Evolutionary conservation across 2,329 filamentous ascomycete genomes (phyloP).

Genomic region (Fusarium brevicatenulatum): DNA sequence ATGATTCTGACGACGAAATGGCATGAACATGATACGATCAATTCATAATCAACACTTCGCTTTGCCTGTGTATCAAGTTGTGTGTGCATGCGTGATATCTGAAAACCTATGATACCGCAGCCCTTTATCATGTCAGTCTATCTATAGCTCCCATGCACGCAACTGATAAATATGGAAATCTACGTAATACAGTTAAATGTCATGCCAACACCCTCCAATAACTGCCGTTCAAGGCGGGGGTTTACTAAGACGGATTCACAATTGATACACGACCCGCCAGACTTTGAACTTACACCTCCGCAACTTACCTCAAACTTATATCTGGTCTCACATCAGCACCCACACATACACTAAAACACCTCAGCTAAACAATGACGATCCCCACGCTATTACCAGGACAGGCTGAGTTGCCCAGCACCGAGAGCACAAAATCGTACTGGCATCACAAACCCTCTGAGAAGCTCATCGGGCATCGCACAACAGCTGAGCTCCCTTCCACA

Average conservation of each 20-base stretch:
- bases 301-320: not conserved
- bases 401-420: slow-evolving; percentile 67
- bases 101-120: not conserved
- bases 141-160: not conserved
- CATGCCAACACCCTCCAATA: not conserved
- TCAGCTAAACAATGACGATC: slow-evolving; percentile 45
- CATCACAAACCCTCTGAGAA: slow-evolving; percentile 72
- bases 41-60: slow-evolving; percentile 28
- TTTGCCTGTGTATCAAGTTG: not conserved
- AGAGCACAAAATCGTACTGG: slow-evolving; percentile 77
- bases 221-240: slow-evolving; percentile 17
- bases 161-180: slow-evolving; percentile 12
- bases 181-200: not conserved
- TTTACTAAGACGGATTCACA: not conserved
- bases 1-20: slow-evolving; percentile 48
- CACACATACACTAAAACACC: not conserved
- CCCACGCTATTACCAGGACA: slow-evolving; percentile 49
- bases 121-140: slow-evolving; percentile 5
- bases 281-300: not conserved
- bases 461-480: slow-evolving; percentile 75
- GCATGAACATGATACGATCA: slow-evolving; percentile 50
- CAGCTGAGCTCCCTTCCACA: slow-evolving; percentile 66
- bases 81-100: not conserved
- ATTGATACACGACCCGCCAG: not conserved
- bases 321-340: not conserved